These are phyloP conservation scores for Datura wrightii DNA, from an alignment of 257 asterid genomes.

Conservation along the genomic window DNA sequence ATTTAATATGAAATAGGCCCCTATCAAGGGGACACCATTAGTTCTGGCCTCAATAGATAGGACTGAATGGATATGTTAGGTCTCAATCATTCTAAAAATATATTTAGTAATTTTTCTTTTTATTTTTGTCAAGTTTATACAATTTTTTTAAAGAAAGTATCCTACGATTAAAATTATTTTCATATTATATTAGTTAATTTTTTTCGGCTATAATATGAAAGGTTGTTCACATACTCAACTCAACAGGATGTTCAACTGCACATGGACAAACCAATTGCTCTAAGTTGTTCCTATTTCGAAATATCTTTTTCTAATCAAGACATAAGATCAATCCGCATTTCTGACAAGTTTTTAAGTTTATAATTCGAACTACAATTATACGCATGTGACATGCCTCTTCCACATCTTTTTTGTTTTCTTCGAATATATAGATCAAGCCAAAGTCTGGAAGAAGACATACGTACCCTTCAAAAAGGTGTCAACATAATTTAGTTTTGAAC, in stretches of 20 bases:
- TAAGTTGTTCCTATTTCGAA: neutral
- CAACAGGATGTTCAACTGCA: neutral
- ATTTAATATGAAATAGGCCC: neutral
- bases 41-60: neutral
- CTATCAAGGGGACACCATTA: neutral
- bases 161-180: neutral
- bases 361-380: neutral
- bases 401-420: no score
- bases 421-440: neutral
- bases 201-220: neutral
- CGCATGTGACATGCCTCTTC: neutral
- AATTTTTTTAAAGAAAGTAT: neutral
- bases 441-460: slow-evolving; percentile 16
- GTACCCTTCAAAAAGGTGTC: neutral
- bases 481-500: neutral
- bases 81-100: neutral
- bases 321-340: neutral
- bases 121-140: neutral
- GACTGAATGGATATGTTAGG: neutral
- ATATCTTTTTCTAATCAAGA: neutral
- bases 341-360: neutral
- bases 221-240: no score
- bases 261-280: neutral
- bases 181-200: neutral
- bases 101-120: neutral